Percentiles rank a stretch among this genome's conserved stretches.
phyloP scores from a whole-genome alignment of 179 eudicot genomes.

The Drosera spatulata region DNA sequence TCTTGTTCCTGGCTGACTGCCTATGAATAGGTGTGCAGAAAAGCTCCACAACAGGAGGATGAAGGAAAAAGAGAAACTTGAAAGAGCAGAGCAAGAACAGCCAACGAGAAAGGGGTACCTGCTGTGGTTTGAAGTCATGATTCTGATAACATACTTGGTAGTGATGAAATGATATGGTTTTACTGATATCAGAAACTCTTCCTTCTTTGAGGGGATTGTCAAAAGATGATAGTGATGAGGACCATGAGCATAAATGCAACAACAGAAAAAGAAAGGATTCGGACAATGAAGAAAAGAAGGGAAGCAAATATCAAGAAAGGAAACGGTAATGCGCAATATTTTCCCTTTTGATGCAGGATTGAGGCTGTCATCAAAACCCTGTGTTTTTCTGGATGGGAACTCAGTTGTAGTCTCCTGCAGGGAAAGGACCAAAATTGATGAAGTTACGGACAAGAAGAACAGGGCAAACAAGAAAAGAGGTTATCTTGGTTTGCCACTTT shows the following conservation, averaged over 20 bases:
- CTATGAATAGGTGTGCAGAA: constrained; percentile 64
- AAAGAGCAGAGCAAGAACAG: constrained; percentile 34
- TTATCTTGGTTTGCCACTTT: constrained; percentile 2
- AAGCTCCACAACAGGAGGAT: constrained; percentile 66
- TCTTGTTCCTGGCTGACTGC: not conserved
- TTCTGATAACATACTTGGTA: not conserved
- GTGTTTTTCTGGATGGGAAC: too few relatives aligned
- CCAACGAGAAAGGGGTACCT: constrained; percentile 43
- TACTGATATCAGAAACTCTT: not conserved
- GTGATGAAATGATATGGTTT: not conserved
- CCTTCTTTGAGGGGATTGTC: not conserved
- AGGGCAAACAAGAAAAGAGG: constrained; percentile 48
- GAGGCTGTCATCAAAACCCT: too few relatives aligned
- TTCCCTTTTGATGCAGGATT: too few relatives aligned
- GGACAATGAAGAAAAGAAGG: too few relatives aligned
- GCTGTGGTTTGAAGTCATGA: not conserved
- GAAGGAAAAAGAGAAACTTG: constrained; percentile 50
- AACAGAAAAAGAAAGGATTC: too few relatives aligned
- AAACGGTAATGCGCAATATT: too few relatives aligned
- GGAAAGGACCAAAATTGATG: constrained; percentile 13
- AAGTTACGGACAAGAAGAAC: constrained; percentile 17
- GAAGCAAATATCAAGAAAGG: too few relatives aligned
- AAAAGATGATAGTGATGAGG: too few relatives aligned
- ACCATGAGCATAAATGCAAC: too few relatives aligned
- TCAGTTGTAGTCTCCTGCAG: constrained; percentile 2